Base-by-base conservation (phyloP, 345 rosid species). In the Acer campestre region DNA sequence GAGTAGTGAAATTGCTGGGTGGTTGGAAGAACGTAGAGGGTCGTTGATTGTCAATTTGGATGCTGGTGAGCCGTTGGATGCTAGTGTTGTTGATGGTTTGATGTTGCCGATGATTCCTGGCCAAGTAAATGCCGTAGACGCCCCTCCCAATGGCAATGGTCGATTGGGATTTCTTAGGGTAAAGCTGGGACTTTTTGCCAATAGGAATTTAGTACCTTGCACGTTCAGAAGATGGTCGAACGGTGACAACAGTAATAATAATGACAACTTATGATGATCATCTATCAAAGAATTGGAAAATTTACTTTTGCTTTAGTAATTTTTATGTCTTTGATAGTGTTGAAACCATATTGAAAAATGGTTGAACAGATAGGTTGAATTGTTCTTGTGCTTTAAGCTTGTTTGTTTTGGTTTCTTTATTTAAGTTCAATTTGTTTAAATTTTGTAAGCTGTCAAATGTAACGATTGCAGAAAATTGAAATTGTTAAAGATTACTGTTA, bases 11-110 rank as follows among this genome's bases (percentile, higher is more conserved):
- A 86, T 79, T 9, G 85, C 80, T n/a, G 90, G 84, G 67, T 89
- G 94, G 90, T 81, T 95, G 85, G 85, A 73, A 68, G 85, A 79
- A 29, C 85, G 75, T 4, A 89, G 90, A 86, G 79, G 68, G 65
- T 84, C 90, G 1, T 73, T 95, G 80, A 76, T 88, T 67, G 83
- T 95, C 76, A 88, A 88, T 71, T 77, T 93, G 87, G 98, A 91
- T 82, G 84, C 85, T 27, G 82, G 31, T 38, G 91, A 88, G 63
- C 72, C 53, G 3, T 59, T 75, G 29, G 81, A 87, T 29, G 86
- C 68, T 10, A 82, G 81, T 79, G 74, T 31, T 44, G 75, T 80
- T 61, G 92, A 85, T 70, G 82, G 84, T 0, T 68, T 69, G 51
- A 91, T 87, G 78, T 74, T 73, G 55, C 66, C 82, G 2, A 64